Conservation (phyloP, 768 basidiomycete species). For the Pholiota conissans region DNA sequence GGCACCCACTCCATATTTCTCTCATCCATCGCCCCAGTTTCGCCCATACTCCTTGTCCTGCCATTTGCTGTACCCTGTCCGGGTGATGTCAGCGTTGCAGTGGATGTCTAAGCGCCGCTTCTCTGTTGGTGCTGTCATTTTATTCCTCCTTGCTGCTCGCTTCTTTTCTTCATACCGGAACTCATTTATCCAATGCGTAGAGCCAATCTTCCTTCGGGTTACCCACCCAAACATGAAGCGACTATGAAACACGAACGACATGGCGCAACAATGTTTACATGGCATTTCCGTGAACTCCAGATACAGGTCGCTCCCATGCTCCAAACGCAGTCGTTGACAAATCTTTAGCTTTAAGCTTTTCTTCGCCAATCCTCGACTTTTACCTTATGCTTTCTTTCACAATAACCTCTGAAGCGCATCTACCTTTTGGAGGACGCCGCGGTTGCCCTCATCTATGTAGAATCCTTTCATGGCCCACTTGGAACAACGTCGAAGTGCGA, state of each 20-base stretch:
- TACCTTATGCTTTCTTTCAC: not conserved
- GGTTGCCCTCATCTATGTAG: too few relatives aligned
- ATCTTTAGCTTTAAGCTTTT: not conserved
- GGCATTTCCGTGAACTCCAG: too few relatives aligned
- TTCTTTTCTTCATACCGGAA: not conserved
- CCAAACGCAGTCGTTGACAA: not conserved
- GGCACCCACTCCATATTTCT: too few relatives aligned
- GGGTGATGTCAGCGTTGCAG: not conserved
- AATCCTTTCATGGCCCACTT: too few relatives aligned
- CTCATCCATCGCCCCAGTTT: too few relatives aligned
- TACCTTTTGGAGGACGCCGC: too few relatives aligned
- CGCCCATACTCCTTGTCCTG: not conserved
- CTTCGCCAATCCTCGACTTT: not conserved
- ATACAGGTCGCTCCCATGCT: too few relatives aligned
- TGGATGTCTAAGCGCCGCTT: not conserved
- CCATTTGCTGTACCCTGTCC: not conserved
- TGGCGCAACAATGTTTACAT: too few relatives aligned
- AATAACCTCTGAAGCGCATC: too few relatives aligned
- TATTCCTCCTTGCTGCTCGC: not conserved
- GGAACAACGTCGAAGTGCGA: too few relatives aligned
- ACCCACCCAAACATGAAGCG: too few relatives aligned
- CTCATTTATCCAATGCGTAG: not conserved
- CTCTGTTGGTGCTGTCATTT: not conserved
- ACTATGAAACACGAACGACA: too few relatives aligned
- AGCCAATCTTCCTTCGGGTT: not conserved